phyloP scores from a whole-genome alignment of 495 filamentous ascomycete species.

The Diplogelasinospora grovesii region DNA sequence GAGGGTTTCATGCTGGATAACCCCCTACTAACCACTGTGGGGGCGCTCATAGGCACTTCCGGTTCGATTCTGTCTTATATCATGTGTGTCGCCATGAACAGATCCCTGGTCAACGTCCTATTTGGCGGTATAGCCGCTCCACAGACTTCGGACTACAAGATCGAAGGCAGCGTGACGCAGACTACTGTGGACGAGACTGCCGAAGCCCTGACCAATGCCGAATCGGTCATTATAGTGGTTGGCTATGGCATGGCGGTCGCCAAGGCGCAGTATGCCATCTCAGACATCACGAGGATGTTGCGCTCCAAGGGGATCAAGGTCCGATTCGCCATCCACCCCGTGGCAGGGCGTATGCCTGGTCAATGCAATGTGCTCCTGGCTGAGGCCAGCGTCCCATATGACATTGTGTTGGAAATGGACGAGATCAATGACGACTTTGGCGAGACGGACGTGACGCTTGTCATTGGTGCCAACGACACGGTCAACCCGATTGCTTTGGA shows the following conservation, averaged over 20 bases:
- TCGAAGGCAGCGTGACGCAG: constrained; percentile 65
- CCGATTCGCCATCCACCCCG: constrained; percentile 80
- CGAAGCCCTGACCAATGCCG: constrained; percentile 59
- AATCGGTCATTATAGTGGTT: constrained; percentile 75
- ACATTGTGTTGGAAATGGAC: constrained; percentile 83
- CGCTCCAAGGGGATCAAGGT: constrained; percentile 65
- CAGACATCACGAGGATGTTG: constrained; percentile 65
- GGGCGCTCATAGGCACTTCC: constrained; percentile 72
- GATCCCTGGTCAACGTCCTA: constrained; percentile 70
- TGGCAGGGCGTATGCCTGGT: constrained; percentile 78
- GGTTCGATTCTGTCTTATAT: constrained; percentile 80
- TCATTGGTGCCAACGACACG: constrained; percentile 81
- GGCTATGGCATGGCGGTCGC: constrained; percentile 87
- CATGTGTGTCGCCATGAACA: constrained; percentile 78
- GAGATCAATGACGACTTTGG: constrained; percentile 84
- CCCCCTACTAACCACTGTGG: constrained; percentile 68
- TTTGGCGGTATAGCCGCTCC: constrained; percentile 69
- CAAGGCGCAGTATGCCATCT: constrained; percentile 79
- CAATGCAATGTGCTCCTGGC: constrained; percentile 81
- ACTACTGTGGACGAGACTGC: constrained; percentile 70
- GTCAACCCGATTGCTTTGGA: constrained; percentile 81
- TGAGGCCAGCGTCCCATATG: constrained; percentile 75
- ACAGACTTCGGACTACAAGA: constrained; percentile 55
- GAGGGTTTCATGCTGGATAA: constrained; percentile 87
- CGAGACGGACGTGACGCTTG: constrained; percentile 75